These are phyloP conservation scores for Fusarium subtropicale DNA, from an alignment of 2,329 filamentous ascomycete species.

Conservation along the genomic window DNA sequence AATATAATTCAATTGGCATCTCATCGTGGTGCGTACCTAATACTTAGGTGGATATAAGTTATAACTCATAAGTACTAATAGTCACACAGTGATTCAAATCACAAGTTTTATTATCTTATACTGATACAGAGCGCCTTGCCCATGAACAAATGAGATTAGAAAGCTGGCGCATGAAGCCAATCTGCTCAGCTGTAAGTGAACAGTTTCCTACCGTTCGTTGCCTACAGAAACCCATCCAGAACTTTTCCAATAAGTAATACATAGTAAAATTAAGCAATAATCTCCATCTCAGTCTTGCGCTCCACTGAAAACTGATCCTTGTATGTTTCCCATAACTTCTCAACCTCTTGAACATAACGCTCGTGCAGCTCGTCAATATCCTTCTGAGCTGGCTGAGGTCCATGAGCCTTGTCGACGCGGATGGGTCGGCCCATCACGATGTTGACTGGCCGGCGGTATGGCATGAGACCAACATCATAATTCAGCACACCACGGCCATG, in stretches of 20 bases:
- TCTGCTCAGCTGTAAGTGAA: not conserved
- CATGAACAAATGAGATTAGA: constrained; percentile 8
- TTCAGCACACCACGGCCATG: constrained; percentile 95
- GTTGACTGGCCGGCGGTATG: constrained; percentile 87
- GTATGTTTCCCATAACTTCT: constrained; percentile 79
- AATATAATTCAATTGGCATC: not conserved
- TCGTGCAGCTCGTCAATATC: constrained; percentile 86
- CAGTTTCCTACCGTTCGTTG: not conserved
- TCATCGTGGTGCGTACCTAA: not conserved
- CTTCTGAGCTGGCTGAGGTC: constrained; percentile 71
- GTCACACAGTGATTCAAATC: not conserved
- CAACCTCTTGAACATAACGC: constrained; percentile 80
- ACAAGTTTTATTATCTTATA: not conserved
- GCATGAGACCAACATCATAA: constrained; percentile 96
- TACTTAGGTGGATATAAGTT: not conserved
- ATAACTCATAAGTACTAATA: no score
- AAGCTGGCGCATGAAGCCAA: constrained; percentile 1
- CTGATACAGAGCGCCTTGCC: not conserved
- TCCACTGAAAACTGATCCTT: constrained; percentile 79
- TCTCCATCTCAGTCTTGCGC: constrained; percentile 73
- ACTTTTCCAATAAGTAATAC: not conserved
- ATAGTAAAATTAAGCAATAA: constrained; percentile 64
- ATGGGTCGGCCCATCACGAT: constrained; percentile 90
- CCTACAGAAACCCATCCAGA: not conserved
- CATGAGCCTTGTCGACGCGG: constrained; percentile 68